Evolutionary conservation across 2,329 filamentous ascomycete genomes (phyloP).

Genomic region (Monosporascus cannonballus): DNA sequence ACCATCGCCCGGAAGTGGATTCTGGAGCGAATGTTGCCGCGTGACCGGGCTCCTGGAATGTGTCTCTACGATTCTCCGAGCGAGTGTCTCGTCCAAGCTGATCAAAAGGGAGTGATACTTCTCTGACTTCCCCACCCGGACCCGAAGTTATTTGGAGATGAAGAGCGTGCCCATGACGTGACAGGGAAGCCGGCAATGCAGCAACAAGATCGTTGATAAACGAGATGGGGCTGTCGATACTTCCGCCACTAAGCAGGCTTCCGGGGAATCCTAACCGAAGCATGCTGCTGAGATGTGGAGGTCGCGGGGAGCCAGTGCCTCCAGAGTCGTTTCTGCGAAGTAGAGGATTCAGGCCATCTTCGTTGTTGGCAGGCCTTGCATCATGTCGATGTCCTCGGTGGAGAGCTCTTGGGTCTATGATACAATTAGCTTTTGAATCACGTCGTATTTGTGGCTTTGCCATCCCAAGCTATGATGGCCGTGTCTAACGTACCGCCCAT

Average conservation of each 20-base stretch:
- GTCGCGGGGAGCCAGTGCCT: conserved; percentile 42
- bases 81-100: conserved; percentile 33
- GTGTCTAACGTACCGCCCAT: conserved; percentile 19
- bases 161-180: conserved; percentile 45
- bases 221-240: conserved; percentile 45
- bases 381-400: conserved; percentile 48
- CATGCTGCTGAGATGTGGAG: conserved; percentile 41
- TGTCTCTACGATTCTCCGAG: conserved; percentile 43
- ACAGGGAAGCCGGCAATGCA: conserved; percentile 40
- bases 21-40: conserved; percentile 70
- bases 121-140: conserved; percentile 44
- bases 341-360: conserved; percentile 83
- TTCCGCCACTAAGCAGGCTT: conserved; percentile 34
- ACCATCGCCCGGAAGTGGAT: conserved; percentile 72
- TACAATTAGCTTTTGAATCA: conserved; percentile 18
- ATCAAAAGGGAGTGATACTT: conserved; percentile 34
- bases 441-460: background rate
- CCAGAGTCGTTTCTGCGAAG: conserved; percentile 56
- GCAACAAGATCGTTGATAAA: conserved; percentile 52
- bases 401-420: conserved; percentile 30
- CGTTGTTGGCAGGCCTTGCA: conserved; percentile 50
- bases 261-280: conserved; percentile 48
- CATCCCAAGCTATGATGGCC: background rate
- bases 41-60: conserved; percentile 58
- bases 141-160: conserved; percentile 54